A percentile compares a stretch with the other conserved stretches of the same genome.
Evolutionary conservation across 805 yeast genomes (phyloP).

Genomic region (Zygosaccharomyces kombuchaensis): DNA sequence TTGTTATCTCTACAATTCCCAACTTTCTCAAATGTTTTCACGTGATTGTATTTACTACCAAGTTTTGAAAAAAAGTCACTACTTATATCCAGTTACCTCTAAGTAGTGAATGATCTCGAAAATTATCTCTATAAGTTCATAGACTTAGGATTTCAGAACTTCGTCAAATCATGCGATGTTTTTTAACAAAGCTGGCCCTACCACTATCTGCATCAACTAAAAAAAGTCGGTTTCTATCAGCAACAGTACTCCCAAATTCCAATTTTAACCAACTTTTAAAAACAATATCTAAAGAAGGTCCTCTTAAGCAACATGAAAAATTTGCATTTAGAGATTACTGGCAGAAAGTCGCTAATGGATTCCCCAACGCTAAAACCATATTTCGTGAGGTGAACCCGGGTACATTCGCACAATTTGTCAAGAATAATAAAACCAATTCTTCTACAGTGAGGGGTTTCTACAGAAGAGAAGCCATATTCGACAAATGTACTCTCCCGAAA

Average conservation of each 20-base stretch:
- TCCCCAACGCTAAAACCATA: neutral
- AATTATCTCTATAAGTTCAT: neutral
- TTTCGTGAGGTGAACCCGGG: neutral
- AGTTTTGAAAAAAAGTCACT: neutral
- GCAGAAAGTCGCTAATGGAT: neutral
- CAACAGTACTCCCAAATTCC: slow-evolving; percentile 1
- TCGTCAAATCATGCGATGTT: neutral
- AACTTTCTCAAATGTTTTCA: too few species aligned
- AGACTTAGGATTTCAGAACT: neutral
- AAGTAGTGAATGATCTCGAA: too few species aligned
- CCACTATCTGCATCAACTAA: neutral
- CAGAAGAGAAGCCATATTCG: slow-evolving; percentile 13
- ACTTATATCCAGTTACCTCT: neutral
- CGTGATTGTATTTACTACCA: too few species aligned
- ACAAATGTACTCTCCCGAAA: slow-evolving; percentile 1
- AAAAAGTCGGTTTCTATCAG: neutral
- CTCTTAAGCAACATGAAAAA: slow-evolving; percentile 1
- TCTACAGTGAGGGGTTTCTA: slow-evolving; percentile 13
- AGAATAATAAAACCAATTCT: slow-evolving; percentile 6
- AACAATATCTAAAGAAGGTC: neutral
- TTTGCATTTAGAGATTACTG: slow-evolving; percentile 8
- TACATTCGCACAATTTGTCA: slow-evolving; percentile 4
- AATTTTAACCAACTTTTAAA: neutral
- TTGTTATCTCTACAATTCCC: too few species aligned
- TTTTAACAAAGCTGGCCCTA: neutral